A percentile compares a stretch with the other conserved stretches of the same genome.
Evolutionary conservation across 1,284 basidiomycete genomes (phyloP).

Genomic region (Naganishia albida): DNA sequence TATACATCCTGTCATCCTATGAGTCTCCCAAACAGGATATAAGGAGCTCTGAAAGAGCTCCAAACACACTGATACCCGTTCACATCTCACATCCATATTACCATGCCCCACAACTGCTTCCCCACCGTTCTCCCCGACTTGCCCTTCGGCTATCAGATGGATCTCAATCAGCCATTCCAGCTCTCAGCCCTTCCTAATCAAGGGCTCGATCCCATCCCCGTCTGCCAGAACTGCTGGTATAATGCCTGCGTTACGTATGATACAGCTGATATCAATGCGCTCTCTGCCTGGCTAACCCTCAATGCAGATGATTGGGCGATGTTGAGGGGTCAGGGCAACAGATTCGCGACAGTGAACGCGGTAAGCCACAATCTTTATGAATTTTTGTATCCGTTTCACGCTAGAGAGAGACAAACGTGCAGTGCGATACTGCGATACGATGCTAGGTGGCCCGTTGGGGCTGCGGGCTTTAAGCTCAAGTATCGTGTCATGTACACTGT

Average conservation of each 20-base stretch:
- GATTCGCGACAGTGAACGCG: background rate
- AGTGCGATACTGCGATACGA: background rate
- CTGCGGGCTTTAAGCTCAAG: conserved; percentile 1
- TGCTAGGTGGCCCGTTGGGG: background rate
- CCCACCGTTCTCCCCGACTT: background rate
- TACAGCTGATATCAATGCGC: background rate
- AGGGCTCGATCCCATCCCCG: background rate
- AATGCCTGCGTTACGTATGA: background rate
- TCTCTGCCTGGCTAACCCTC: background rate
- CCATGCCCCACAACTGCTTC: background rate
- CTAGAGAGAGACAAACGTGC: background rate
- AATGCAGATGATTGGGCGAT: background rate
- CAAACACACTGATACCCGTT: too few relatives aligned
- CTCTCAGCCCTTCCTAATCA: background rate
- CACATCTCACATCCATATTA: too few relatives aligned
- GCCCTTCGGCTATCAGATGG: background rate
- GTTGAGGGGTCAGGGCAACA: background rate
- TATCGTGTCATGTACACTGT: background rate
- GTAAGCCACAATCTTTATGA: background rate
- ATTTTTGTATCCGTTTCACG: conserved; percentile 7
- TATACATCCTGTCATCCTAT: too few relatives aligned
- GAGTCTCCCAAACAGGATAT: too few relatives aligned
- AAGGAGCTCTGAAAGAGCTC: too few relatives aligned
- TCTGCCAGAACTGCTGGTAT: background rate
- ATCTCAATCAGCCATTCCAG: background rate